phyloP scores from a whole-genome alignment of 345 rosid genomes.

The Sonneratia caseolaris region DNA sequence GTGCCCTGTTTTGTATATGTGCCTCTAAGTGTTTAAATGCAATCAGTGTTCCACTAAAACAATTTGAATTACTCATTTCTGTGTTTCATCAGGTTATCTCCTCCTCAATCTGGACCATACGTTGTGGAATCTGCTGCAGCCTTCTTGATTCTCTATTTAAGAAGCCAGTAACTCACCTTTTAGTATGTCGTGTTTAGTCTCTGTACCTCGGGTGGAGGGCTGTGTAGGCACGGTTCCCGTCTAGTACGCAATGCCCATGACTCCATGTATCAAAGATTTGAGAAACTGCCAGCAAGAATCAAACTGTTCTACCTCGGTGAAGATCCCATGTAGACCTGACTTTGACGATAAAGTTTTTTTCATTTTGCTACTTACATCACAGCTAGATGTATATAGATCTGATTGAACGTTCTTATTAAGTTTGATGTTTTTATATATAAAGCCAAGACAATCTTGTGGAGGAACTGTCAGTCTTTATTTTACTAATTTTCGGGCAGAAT shows the following conservation, averaged over 20 bases:
- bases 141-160: neutral
- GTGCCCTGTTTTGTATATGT: too few relatives aligned
- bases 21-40: too few relatives aligned
- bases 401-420: neutral
- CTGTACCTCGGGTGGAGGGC: neutral
- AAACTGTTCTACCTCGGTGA: neutral
- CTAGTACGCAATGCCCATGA: neutral
- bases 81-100: neutral
- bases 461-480: too few relatives aligned
- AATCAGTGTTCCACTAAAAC: too few relatives aligned
- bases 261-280: neutral
- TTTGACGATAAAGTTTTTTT: neutral
- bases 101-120: neutral
- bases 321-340: neutral
- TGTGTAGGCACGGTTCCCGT: neutral
- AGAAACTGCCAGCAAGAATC: neutral
- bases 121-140: neutral
- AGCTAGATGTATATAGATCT: neutral
- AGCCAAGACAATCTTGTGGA: too few relatives aligned
- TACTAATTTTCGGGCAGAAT: too few relatives aligned
- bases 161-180: neutral
- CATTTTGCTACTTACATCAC: neutral
- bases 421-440: too few relatives aligned
- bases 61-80: neutral
- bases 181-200: neutral